A percentile compares a stretch with the other conserved stretches of the same genome.
phyloP scores from a whole-genome alignment of 2,329 filamentous ascomycete species.

The Aspergillus nomiae region DNA sequence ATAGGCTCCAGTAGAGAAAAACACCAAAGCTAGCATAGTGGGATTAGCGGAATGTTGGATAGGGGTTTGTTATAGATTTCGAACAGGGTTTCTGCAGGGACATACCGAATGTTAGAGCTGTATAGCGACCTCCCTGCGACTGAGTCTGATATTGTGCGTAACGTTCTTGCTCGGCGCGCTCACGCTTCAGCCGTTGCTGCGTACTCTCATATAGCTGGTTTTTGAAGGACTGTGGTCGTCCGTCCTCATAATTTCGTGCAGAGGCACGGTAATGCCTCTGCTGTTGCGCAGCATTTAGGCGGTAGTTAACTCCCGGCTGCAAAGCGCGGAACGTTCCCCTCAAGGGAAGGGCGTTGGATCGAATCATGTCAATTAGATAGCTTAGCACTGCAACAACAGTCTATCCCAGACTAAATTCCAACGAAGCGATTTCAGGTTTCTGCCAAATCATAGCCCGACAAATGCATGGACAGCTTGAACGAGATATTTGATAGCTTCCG shows the following conservation, averaged over 20 bases:
- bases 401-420: not conserved
- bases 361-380: slow-evolving; percentile 21
- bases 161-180: slow-evolving; percentile 58
- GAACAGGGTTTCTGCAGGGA: not conserved
- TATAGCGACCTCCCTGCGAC: slow-evolving; percentile 40
- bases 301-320: slow-evolving; percentile 10
- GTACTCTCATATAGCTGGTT: slow-evolving; percentile 65
- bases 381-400: not conserved
- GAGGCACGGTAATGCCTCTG: slow-evolving; percentile 27
- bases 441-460: not conserved
- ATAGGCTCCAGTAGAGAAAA: slow-evolving; percentile 57
- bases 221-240: slow-evolving; percentile 55
- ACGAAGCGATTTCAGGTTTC: not conserved
- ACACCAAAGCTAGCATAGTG: slow-evolving; percentile 48
- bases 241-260: slow-evolving; percentile 22
- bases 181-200: slow-evolving; percentile 58
- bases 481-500: not conserved
- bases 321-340: slow-evolving; percentile 22
- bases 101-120: slow-evolving; percentile 41
- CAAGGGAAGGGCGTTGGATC: slow-evolving; percentile 19
- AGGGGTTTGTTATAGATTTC: not conserved
- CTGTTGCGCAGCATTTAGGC: slow-evolving; percentile 13
- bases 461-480: not conserved
- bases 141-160: slow-evolving; percentile 49
- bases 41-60: slow-evolving; percentile 11